phyloP scores from a whole-genome alignment of 2,329 filamentous ascomycete species.

The Penicillium nordicum region DNA sequence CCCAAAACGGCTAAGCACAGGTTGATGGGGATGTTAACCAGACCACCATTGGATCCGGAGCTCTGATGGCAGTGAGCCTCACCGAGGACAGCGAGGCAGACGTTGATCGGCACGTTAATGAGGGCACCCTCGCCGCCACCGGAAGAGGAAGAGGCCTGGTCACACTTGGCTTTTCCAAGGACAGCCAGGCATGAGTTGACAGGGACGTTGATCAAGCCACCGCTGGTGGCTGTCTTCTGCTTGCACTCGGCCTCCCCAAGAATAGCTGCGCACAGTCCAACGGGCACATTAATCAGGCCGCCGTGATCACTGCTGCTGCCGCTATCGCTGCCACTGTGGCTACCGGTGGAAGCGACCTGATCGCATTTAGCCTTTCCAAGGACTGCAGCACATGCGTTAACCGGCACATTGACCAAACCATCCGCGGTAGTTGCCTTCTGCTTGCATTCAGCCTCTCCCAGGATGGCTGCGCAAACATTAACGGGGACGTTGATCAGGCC shows the following conservation, averaged over 20 bases:
- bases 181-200: conserved; percentile 23
- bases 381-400: conserved; percentile 23
- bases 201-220: conserved; percentile 26
- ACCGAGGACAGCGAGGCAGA: conserved; percentile 30
- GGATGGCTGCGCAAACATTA: conserved; percentile 22
- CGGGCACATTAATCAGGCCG: conserved; percentile 24
- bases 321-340: background rate
- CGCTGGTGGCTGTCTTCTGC: conserved; percentile 13
- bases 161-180: conserved; percentile 25
- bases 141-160: conserved; percentile 18
- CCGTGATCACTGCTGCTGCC: background rate
- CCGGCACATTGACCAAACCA: conserved; percentile 25
- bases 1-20: conserved; percentile 27
- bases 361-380: conserved; percentile 26
- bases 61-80: conserved; percentile 25
- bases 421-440: conserved; percentile 10
- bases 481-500: conserved; percentile 25
- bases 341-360: conserved; percentile 11
- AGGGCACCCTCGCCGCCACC: conserved; percentile 12
- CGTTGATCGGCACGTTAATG: conserved; percentile 28
- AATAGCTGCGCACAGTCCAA: conserved; percentile 27
- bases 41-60: conserved; percentile 14
- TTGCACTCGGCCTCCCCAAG: conserved; percentile 27
- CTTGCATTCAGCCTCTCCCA: conserved; percentile 26
- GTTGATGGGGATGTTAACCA: conserved; percentile 29